These are phyloP conservation scores for Botrytis elliptica DNA, from an alignment of 2,329 filamentous ascomycete species.

Conservation along the genomic window DNA sequence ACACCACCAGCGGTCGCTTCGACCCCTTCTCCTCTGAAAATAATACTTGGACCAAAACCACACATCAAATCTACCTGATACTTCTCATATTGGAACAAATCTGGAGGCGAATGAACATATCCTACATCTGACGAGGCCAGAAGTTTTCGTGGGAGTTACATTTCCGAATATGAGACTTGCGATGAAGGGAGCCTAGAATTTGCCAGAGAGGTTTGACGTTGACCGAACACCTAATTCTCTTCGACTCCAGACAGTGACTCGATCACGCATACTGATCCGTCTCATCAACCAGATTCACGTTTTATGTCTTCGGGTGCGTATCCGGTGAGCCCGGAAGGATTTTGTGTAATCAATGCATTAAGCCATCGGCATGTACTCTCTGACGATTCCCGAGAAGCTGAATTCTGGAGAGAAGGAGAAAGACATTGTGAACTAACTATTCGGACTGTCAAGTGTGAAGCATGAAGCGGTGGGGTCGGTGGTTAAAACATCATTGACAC, in stretches of 20 bases:
- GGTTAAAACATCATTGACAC: constrained; percentile 6
- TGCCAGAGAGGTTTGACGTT: not conserved
- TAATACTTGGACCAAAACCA: not conserved
- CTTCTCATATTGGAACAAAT: not conserved
- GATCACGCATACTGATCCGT: not conserved
- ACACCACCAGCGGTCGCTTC: not conserved
- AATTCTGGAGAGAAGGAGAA: not conserved
- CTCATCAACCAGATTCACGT: not conserved
- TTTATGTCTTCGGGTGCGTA: not conserved
- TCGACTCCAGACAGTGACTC: not conserved
- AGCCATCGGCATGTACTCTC: not conserved
- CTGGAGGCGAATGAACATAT: not conserved
- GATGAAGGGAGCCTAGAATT: not conserved
- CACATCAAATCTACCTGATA: not conserved
- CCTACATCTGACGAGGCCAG: not conserved
- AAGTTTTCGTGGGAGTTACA: not conserved
- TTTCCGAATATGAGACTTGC: not conserved
- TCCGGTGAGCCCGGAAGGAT: not conserved
- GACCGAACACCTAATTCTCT: not conserved
- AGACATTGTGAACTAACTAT: not conserved
- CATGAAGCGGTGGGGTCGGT: constrained; percentile 1
- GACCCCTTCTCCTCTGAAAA: no score
- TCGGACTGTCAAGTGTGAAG: not conserved
- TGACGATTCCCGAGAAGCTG: not conserved
- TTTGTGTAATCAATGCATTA: not conserved